Conservation (phyloP, 768 basidiomycete species). For the Naganishia onofrii region DNA sequence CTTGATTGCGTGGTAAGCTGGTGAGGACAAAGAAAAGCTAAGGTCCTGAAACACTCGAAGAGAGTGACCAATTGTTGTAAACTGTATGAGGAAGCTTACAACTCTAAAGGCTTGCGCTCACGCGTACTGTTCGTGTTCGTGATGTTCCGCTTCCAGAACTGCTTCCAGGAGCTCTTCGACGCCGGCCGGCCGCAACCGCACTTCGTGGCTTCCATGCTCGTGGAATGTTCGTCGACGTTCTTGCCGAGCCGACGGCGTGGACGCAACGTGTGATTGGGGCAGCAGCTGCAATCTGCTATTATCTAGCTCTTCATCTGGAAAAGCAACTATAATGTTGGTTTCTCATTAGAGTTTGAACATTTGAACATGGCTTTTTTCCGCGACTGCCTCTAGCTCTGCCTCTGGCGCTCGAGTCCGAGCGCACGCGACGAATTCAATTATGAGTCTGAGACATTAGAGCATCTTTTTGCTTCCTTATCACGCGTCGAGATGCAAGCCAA, state of each 20-base stretch:
- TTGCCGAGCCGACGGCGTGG: not conserved
- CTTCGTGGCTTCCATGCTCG: not conserved
- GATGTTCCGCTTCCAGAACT: not conserved
- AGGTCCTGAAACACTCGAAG: too few relatives aligned
- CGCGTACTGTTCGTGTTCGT: not conserved
- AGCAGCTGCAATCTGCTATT: not conserved
- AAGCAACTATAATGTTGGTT: not conserved
- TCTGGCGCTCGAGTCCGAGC: not conserved
- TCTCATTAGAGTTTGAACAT: not conserved
- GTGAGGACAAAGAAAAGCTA: not conserved
- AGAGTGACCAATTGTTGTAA: not conserved
- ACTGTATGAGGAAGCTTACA: conserved; percentile 1
- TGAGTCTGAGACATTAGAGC: conserved; percentile 1
- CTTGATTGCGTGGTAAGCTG: not conserved
- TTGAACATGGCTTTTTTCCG: not conserved
- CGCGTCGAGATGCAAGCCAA: too few relatives aligned
- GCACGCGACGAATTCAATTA: not conserved
- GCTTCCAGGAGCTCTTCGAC: too few relatives aligned
- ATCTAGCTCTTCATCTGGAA: not conserved
- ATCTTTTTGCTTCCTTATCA: too few relatives aligned
- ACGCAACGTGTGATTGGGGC: not conserved
- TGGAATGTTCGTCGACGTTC: not conserved
- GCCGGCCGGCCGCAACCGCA: not conserved
- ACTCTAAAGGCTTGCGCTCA: not conserved
- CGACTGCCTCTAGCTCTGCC: too few relatives aligned